Base-by-base conservation (phyloP, 345 rosid genomes). In the Arabis alpina region DNA sequence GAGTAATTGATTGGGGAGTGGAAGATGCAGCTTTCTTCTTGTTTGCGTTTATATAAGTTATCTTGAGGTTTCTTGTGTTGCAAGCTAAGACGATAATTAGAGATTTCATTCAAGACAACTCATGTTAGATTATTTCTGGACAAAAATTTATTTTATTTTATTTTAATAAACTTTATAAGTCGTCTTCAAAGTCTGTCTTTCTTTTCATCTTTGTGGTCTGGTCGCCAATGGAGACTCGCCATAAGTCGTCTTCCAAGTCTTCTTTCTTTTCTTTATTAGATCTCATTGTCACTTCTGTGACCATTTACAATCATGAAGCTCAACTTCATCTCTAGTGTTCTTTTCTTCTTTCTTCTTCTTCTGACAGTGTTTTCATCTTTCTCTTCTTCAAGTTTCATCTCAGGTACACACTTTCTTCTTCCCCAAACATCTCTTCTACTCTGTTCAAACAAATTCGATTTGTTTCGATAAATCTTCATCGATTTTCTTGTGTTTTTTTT, bases 351-450 rank as follows among this genome's bases (percentile, higher is more conserved):
- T 67, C 66, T 83, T 42, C 39, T 36, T 36, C 25, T 81, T 32
- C 50, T 79, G 75, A 60, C 78, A 53, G 3, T 83, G 12, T 60
- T 53, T 30, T 65, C 74, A 6, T 66, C 83, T 45, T 52, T 53
- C 30, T 71, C 80, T 3, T 69, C 80, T 61, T 79, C 86, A 44
- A 72, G 72, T 78, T 81, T 78, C 51, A 81, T 88, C 75, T 81
- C 90, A 73, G 95, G 89, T 85, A 66, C 61, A 6, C 39, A 48
- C 49, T 32, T 32, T 32, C 37, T 32, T 5, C 37, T 32, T 32
- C 16, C 1, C 7, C 12, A n/a, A 16, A 43, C 24, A 32, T 4
- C 6, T 4, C 27, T 23, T 56, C 11, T 14, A 61, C 7, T 10
- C 51, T 10, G n/a, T n/a, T 53, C 39, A 1, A 7, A 13, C 40